phyloP scores from a whole-genome alignment of 2,329 filamentous ascomycete genomes.

The Penicillium paneum region DNA sequence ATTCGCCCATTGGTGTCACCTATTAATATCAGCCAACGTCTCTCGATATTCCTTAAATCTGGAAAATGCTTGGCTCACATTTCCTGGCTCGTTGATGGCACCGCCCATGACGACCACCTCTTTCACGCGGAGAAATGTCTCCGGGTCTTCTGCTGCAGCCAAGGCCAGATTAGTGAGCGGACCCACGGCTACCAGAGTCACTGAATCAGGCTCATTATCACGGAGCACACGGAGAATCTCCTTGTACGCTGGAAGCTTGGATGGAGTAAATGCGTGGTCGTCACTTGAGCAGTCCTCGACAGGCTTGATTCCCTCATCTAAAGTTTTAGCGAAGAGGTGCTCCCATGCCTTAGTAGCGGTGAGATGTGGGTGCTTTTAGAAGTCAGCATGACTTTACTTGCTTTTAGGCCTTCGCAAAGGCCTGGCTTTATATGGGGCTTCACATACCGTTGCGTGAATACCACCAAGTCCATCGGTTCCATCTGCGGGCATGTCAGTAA shows the following conservation, averaged over 20 bases:
- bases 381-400: neutral
- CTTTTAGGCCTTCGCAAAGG: neutral
- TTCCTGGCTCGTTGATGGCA: constrained; percentile 73
- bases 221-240: constrained; percentile 85
- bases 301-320: constrained; percentile 49
- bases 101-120: constrained; percentile 97
- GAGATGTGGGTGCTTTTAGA: constrained; percentile 64
- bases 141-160: constrained; percentile 82
- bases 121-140: constrained; percentile 82
- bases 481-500: constrained; percentile 49
- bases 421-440: neutral
- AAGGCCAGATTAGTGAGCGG: constrained; percentile 91
- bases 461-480: constrained; percentile 73
- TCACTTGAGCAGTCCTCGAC: constrained; percentile 33
- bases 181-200: constrained; percentile 86
- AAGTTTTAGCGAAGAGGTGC: constrained; percentile 58
- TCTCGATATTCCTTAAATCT: neutral
- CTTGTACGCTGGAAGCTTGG: constrained; percentile 68
- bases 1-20: constrained; percentile 74
- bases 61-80: constrained; percentile 49
- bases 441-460: constrained; percentile 57
- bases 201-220: constrained; percentile 76
- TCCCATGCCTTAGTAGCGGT: constrained; percentile 72
- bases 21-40: neutral
- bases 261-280: constrained; percentile 68